Base-by-base conservation (phyloP, 768 basidiomycete genomes). In the Kwoniella botswanensis region DNA sequence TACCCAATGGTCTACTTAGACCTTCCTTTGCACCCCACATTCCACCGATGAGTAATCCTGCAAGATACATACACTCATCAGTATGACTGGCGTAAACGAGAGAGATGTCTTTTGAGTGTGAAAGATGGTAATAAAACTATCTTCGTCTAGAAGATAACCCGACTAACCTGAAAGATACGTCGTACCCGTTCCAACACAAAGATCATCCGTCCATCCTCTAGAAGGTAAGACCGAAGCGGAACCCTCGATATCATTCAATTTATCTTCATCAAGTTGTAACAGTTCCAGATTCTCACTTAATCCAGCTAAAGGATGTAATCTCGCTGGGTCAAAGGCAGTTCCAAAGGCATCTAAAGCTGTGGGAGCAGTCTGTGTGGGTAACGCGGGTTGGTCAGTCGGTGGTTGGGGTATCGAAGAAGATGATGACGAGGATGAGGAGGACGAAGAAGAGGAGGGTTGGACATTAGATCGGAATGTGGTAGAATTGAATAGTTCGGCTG, bases 101-200 rank as follows among this genome's bases (percentile, higher is more conserved):
- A 18, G 76, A 75, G 74, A 57, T 63, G 85, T 84, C 67, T 74
- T 76, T 86, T 52, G 15, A 9, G 7, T 52, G 6, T 13, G 21
- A 21, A 21, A 24, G n/a, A 22, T 15, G 54, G 21, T 55, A 11
- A 22, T 4, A 24, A n/a, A 12, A 55, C 15, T 85, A 83, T 21
- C 55, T 22, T 22, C n/a, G 3, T 57, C 13, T 21, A 24, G 13
- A 57, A 57, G 35, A 35, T 35, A 1, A 35, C 6, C 35, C 6
- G 7, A 90, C 93, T 82, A 82, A 98, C 96, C 96, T 84, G 92
- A 88, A 68, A 99, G 90, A 89, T 99, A 99, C 86, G 94, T 97
- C 76, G 95, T 95, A 74, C 97, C 97, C 79, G 95, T 98, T 81
- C 97, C 97, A 86, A 98, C 98, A 88, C 94, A 98, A 71, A 99